Conservation (phyloP, 2,329 filamentous ascomycete species). For the Claviceps quebecensis region DNA sequence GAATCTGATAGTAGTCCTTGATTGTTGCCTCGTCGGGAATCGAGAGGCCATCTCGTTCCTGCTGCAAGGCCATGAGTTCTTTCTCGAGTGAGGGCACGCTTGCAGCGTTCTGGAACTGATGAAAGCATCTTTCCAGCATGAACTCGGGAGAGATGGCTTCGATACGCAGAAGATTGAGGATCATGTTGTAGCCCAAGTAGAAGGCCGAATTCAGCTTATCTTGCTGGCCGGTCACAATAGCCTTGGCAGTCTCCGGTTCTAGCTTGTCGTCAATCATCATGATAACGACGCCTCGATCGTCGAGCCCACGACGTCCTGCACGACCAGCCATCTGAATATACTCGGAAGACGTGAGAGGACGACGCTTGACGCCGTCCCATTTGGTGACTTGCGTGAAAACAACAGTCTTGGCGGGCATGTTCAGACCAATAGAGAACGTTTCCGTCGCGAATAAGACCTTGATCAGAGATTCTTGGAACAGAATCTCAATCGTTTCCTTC, state of each 20-base stretch:
- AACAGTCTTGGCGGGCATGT: conserved; percentile 98
- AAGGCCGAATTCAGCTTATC: conserved; percentile 97
- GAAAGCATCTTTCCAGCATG: conserved; percentile 98
- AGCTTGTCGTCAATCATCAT: conserved; percentile 99
- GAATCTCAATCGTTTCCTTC: conserved; percentile 96
- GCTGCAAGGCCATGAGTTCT: conserved; percentile 65
- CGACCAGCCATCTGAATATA: conserved; percentile 99
- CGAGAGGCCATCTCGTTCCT: conserved; percentile 54
- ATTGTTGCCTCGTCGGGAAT: conserved; percentile 81
- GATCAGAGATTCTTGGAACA: conserved; percentile 95
- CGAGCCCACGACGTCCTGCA: conserved; percentile 89
- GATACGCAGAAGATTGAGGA: conserved; percentile 90
- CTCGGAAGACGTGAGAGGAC: conserved; percentile 85
- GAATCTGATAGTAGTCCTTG: conserved; percentile 85
- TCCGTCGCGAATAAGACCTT: conserved; percentile 97
- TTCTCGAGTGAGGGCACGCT: conserved; percentile 75
- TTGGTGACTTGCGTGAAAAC: conserved; percentile 97
- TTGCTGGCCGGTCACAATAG: conserved; percentile 91
- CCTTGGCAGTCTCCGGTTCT: conserved; percentile 84
- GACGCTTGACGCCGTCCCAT: conserved; percentile 68
- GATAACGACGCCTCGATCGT: conserved; percentile 95
- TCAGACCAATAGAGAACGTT: conserved; percentile 95
- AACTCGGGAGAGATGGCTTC: conserved; percentile 98
- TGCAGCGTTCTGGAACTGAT: conserved; percentile 92
- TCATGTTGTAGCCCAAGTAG: conserved; percentile 98